Conservation (phyloP, 805 yeast genomes). For the Huiozyma naganishii region DNA sequence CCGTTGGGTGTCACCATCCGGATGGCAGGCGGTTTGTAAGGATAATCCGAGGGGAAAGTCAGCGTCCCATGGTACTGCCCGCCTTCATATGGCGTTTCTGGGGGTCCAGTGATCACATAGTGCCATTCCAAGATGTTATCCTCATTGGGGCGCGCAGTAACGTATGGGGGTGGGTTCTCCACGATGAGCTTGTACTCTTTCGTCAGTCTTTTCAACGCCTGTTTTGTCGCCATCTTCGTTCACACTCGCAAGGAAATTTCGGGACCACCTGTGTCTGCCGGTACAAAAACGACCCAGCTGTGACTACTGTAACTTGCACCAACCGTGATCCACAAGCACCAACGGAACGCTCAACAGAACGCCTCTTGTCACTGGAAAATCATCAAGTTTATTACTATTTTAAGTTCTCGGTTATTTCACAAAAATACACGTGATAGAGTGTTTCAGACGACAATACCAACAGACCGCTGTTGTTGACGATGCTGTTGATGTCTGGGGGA, state of each 20-base stretch:
- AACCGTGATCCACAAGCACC: neutral
- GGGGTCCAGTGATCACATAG: conserved; percentile 85
- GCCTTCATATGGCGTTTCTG: conserved; percentile 71
- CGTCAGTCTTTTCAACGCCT: conserved; percentile 42
- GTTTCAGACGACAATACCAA: no score
- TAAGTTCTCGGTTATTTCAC: no score
- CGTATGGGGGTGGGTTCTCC: conserved; percentile 75
- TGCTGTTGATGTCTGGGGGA: no score
- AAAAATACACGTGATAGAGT: no score
- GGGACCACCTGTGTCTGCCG: no score
- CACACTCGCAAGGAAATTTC: no score
- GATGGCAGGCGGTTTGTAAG: conserved; percentile 86
- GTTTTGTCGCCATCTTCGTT: conserved; percentile 32
- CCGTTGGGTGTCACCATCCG: conserved; percentile 87
- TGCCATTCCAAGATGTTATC: conserved; percentile 88
- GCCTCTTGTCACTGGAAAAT: no score
- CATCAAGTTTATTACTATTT: no score
- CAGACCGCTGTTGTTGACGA: no score
- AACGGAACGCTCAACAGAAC: neutral
- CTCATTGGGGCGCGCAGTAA: conserved; percentile 79
- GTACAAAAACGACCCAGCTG: no score
- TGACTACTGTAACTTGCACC: no score
- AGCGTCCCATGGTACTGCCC: conserved; percentile 91
- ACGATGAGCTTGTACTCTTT: conserved; percentile 73
- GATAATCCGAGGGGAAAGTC: conserved; percentile 74